phyloP scores from a whole-genome alignment of 2,329 filamentous ascomycete species.

The Cyphellophora europaea region DNA sequence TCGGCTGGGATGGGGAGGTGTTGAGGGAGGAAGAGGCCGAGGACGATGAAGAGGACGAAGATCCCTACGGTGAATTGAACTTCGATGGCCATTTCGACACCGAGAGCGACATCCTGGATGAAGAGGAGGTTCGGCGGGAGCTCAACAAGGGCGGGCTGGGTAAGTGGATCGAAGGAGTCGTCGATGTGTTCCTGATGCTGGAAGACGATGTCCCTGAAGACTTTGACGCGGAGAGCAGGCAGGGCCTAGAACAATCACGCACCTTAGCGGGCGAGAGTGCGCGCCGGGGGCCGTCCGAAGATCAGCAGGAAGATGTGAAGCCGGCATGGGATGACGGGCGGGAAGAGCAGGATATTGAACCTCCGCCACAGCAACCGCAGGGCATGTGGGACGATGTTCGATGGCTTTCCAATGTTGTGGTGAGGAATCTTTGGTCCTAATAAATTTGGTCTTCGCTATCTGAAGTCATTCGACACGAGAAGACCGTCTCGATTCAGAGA shows the following conservation, averaged over 20 bases:
- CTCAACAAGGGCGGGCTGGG: constrained; percentile 47
- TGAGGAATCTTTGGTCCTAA: too few relatives aligned
- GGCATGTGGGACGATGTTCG: constrained; percentile 18
- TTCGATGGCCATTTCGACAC: constrained; percentile 22
- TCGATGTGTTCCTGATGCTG: constrained; percentile 30
- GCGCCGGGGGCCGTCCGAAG: neutral
- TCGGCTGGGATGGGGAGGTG: too few relatives aligned
- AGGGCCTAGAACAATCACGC: neutral
- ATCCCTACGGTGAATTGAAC: constrained; percentile 17
- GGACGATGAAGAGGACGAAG: constrained; percentile 11
- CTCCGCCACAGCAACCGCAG: constrained; percentile 13
- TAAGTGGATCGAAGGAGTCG: constrained; percentile 46
- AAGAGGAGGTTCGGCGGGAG: constrained; percentile 44
- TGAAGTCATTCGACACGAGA: too few relatives aligned
- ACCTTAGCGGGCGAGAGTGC: neutral
- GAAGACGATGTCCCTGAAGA: constrained; percentile 9
- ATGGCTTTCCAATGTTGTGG: constrained; percentile 18
- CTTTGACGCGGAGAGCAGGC: neutral
- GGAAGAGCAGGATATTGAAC: constrained; percentile 9
- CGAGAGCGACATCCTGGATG: constrained; percentile 36
- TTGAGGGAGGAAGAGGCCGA: too few relatives aligned
- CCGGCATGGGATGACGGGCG: neutral
- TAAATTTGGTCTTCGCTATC: too few relatives aligned
- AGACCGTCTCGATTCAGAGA: too few relatives aligned
- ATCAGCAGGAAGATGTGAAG: neutral